A percentile compares a stretch with the other conserved stretches of the same genome.
Evolutionary conservation across 2,329 filamentous ascomycete genomes (phyloP).

Genomic region (Davidsoniella australis): DNA sequence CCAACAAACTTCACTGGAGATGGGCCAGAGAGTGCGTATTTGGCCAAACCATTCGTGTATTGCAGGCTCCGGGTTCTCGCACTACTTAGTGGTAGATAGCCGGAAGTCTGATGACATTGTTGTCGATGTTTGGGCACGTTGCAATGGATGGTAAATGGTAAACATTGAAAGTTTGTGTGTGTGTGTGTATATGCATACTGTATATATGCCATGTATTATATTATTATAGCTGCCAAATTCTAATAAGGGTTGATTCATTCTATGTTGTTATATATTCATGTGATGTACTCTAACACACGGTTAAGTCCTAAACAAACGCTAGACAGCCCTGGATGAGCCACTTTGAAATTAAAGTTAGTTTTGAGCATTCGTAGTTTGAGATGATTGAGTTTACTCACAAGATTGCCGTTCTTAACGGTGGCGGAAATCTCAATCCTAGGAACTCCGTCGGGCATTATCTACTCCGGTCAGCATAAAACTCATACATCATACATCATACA

Average conservation of each 20-base stretch:
- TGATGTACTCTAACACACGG: neutral
- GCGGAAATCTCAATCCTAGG: constrained; percentile 60
- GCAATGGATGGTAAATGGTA: constrained; percentile 44
- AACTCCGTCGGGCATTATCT: constrained; percentile 66
- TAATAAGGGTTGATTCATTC: neutral
- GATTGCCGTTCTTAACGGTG: constrained; percentile 71
- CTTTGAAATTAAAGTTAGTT: neutral
- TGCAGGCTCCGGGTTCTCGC: constrained; percentile 51
- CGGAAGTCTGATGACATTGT: constrained; percentile 36
- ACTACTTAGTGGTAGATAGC: constrained; percentile 57
- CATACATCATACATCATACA: neutral
- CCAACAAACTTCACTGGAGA: constrained; percentile 28
- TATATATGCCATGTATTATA: neutral
- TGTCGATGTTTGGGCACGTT: constrained; percentile 60
- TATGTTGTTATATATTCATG: neutral
- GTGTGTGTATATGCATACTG: neutral
- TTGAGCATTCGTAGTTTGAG: neutral
- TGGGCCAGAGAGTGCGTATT: constrained; percentile 52
- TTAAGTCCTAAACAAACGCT: neutral
- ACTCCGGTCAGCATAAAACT: constrained; percentile 3
- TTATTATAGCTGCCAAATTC: neutral
- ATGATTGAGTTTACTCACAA: constrained; percentile 28
- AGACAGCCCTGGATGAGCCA: constrained; percentile 2
- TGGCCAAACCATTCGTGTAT: constrained; percentile 77
- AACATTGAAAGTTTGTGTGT: too few relatives aligned